These are phyloP conservation scores for Lactarius hatsudake DNA, from an alignment of 768 basidiomycete species.

Conservation along the genomic window DNA sequence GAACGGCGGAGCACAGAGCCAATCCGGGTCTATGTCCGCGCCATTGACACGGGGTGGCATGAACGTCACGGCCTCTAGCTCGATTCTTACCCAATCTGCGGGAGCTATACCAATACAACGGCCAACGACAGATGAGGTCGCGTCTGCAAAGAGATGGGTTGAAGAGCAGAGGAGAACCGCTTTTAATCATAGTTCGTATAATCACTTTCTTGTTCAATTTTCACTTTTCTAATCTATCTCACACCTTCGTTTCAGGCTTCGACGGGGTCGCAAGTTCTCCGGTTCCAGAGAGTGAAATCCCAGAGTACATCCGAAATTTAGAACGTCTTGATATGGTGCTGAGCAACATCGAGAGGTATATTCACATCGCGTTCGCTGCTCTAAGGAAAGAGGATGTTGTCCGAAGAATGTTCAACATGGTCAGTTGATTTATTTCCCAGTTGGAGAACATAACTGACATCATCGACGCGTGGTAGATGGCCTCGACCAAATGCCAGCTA, in stretches of 20 bases:
- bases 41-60: slow-evolving; percentile 5
- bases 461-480: slow-evolving; percentile 2
- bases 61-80: neutral
- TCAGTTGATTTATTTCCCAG: neutral
- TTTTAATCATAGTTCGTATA: slow-evolving; percentile 2
- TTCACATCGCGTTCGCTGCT: slow-evolving; percentile 7
- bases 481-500: slow-evolving; percentile 19
- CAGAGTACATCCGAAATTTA: slow-evolving; percentile 21
- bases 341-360: slow-evolving; percentile 11
- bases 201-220: neutral
- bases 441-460: neutral
- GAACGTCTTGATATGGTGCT: slow-evolving; percentile 22
- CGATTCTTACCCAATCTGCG: neutral
- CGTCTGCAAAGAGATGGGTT: slow-evolving; percentile 10
- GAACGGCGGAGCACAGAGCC: slow-evolving; percentile 8
- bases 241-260: neutral
- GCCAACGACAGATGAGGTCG: neutral
- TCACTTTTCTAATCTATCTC: neutral
- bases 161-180: slow-evolving; percentile 11
- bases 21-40: slow-evolving; percentile 9
- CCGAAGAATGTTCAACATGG: slow-evolving; percentile 16
- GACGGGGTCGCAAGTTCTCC: neutral
- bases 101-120: neutral
- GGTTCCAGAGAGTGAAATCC: slow-evolving; percentile 9
- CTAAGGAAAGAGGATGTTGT: slow-evolving; percentile 9